Evolutionary conservation across 2,329 filamentous ascomycete species (phyloP), one percentile per base, ranked within the genome.

Genomic region (Colletotrichum orchidophilum): DNA sequence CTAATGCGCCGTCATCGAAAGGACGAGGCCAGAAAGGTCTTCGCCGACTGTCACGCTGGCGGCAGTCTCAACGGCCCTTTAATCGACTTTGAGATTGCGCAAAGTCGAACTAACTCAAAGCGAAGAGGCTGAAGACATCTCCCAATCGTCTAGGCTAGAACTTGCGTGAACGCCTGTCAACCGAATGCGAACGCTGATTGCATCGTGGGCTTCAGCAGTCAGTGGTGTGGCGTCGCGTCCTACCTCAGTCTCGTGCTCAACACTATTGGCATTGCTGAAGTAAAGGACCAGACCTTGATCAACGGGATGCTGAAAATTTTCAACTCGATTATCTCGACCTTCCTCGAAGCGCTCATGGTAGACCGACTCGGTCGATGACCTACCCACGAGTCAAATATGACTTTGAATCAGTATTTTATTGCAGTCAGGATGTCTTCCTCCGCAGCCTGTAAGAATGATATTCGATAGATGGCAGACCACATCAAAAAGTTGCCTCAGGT

Each of bases 1-100:
- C 81, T 91, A 24, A 88, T 90, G 69, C 85, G 86, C 68, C 85
- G 88, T 68, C 83, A 86, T 69, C 85, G 86, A 31, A 80, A 83
- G 11, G 85, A 88, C 6, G 81, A 88, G 62, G 87, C 88, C 0
- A 81, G 86, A 13, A 81, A 82, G 3, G 85, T 87, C 15, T 83
- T 92, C 53, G 84, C 83, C 7, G 87, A 84, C 66, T 91, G 86
- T 74, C 90, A 89, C 24, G 70, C 70, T 1, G 73, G 71, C 66
- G 87, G 85, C 12, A 83, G 91, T 57, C 89, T 87, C 13, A 29
- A 39, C 18, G 64, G 21, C 46, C 71, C 73, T 15, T 49, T 74
- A 1, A 71, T 73, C 46, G 63, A 72, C 1, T 73, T 68, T 0
- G 84, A 87, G 68, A 83, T 88, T 88, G 74, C 82, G 83, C 1